phyloP scores from a whole-genome alignment of 2,329 filamentous ascomycete species.

The Endothia cerciana region DNA sequence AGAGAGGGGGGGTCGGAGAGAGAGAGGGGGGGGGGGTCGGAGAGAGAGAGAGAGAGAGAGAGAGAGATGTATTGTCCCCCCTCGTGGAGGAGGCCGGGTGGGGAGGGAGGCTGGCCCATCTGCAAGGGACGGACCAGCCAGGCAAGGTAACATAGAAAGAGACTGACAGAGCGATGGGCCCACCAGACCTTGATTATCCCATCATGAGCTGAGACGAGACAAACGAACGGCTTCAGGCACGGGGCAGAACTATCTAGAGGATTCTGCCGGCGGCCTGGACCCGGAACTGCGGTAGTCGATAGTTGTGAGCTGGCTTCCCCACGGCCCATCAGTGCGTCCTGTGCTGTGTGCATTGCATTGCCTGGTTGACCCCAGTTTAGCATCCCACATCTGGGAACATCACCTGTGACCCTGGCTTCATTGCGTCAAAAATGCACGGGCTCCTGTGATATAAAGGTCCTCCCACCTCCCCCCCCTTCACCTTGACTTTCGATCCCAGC shows the following conservation, averaged over 20 bases:
- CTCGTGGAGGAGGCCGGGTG: no score
- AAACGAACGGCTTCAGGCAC: conserved; percentile 4
- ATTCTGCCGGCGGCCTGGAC: neutral
- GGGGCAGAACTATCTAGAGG: neutral
- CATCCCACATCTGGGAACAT: conserved; percentile 10
- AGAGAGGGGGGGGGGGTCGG: no score
- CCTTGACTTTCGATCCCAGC: neutral
- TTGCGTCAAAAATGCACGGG: conserved; percentile 14
- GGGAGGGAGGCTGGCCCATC: no score
- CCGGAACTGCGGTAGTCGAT: neutral
- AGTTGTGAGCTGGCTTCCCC: no score
- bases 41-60: no score
- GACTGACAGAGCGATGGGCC: neutral
- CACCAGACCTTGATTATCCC: conserved; percentile 31
- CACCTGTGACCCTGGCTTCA: conserved; percentile 11
- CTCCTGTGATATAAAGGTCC: conserved; percentile 20
- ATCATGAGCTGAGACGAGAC: conserved; percentile 31
- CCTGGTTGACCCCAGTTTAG: conserved; percentile 1
- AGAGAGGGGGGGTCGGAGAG: no score
- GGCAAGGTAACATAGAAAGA: no score
- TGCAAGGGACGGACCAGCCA: no score
- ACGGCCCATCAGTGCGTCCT: no score
- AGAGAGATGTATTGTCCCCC: no score
- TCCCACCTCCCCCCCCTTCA: neutral
- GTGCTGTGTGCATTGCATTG: no score